Conservation (phyloP, 1,139 yeast species). For the Lodderomyces margitis region DNA sequence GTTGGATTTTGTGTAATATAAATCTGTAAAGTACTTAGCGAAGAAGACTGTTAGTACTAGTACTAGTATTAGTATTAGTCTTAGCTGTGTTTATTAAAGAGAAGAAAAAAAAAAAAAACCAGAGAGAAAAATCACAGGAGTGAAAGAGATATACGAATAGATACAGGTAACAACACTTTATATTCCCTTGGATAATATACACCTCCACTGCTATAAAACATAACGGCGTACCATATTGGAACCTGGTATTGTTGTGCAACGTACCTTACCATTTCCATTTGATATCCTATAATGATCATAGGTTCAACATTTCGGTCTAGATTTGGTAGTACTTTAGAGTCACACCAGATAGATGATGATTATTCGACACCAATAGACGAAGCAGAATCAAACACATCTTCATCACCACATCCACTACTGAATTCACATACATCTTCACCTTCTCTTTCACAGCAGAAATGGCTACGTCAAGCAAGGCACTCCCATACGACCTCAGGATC, state of each 20-base stretch:
- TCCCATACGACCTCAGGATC: conserved; percentile 1
- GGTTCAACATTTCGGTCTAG: conserved; percentile 22
- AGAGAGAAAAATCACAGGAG: no score
- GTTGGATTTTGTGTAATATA: no score
- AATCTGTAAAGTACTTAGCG: no score
- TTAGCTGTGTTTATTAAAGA: neutral
- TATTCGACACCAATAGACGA: conserved; percentile 21
- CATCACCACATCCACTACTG: conserved; percentile 1
- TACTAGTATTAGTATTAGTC: neutral
- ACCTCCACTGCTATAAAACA: no score
- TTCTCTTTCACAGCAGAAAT: neutral
- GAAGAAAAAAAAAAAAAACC: neutral
- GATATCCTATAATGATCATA: neutral
- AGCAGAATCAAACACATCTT: neutral
- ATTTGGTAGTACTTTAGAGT: conserved; percentile 29
- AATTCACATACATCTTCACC: neutral
- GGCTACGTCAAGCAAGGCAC: neutral
- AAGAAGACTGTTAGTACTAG: no score
- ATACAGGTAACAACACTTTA: neutral
- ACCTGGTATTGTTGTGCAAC: neutral
- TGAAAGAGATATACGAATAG: no score
- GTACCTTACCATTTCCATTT: neutral
- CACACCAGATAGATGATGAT: conserved; percentile 39
- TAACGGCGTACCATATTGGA: no score
- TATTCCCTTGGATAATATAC: no score